Evolutionary conservation across 176 grass and related monocot genomes (phyloP).

Genomic region (Calamus simplicifolius): DNA sequence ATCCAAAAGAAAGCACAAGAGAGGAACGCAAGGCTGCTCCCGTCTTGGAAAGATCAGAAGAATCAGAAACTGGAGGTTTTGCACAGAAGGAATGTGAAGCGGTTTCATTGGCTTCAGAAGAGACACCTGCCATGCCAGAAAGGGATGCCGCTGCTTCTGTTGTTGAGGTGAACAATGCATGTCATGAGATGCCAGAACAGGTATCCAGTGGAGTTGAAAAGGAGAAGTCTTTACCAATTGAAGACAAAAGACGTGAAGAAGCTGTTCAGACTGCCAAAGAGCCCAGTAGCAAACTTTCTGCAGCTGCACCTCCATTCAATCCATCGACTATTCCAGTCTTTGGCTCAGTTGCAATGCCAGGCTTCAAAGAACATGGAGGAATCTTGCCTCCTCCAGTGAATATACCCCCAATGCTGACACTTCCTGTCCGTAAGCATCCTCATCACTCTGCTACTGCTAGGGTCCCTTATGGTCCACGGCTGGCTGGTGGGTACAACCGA

Average conservation of each 20-base stretch:
- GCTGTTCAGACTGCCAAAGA: conserved; percentile 38
- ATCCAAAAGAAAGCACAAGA: conserved; percentile 22
- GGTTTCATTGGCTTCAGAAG: conserved; percentile 27
- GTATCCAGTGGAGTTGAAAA: conserved; percentile 57
- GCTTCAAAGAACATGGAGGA: conserved; percentile 90
- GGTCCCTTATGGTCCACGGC: conserved; percentile 89
- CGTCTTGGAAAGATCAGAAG: conserved; percentile 24
- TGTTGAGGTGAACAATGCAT: conserved; percentile 48
- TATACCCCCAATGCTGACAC: conserved; percentile 65
- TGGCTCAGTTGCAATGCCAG: conserved; percentile 71
- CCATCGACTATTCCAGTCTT: conserved; percentile 78
- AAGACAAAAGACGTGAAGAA: conserved; percentile 47
- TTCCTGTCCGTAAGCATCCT: conserved; percentile 83
- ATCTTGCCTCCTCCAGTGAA: conserved; percentile 76
- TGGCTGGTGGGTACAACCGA: conserved; percentile 84
- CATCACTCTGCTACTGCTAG: conserved; percentile 95
- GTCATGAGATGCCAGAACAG: conserved; percentile 50
- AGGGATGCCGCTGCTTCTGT: conserved; percentile 49
- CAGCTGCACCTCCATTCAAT: conserved; percentile 83
- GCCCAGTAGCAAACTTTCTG: conserved; percentile 70
- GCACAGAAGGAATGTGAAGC: conserved; percentile 29
- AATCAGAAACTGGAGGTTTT: conserved; percentile 11
- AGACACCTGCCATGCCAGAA: conserved; percentile 31
- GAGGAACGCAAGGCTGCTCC: conserved; percentile 11
- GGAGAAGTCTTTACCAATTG: conserved; percentile 59